Conservation (phyloP, 2,329 filamentous ascomycete species). For the Sporothrix humicola region DNA sequence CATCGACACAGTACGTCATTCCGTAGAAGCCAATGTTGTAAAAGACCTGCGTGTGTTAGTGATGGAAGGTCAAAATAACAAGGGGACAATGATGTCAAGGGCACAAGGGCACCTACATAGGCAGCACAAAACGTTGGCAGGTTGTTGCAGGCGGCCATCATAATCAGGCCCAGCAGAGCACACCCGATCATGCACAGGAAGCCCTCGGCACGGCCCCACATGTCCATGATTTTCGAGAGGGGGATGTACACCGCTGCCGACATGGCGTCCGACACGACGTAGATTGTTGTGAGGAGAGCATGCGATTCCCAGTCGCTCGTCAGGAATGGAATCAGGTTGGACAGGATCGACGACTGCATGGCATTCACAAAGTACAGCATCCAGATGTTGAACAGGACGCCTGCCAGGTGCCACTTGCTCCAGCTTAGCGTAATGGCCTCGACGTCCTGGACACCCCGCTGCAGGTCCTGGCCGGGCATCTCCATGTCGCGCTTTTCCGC, state of each 20-base stretch:
- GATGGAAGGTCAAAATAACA: too few species aligned
- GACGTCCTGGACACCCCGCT: conserved; percentile 24
- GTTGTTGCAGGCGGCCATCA: conserved; percentile 43
- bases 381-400: conserved; percentile 19
- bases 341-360: conserved; percentile 25
- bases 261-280: conserved; percentile 23
- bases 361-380: conserved; percentile 28
- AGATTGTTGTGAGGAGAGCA: conserved; percentile 10
- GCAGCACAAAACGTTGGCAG: conserved; percentile 56
- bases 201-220: conserved; percentile 69
- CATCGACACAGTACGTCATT: conserved; percentile 56
- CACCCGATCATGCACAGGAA: conserved; percentile 57
- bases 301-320: conserved; percentile 22
- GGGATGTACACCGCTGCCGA: conserved; percentile 51
- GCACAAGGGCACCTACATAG: too few species aligned
- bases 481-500: conserved; percentile 4
- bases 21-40: conserved; percentile 60
- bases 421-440: conserved; percentile 28
- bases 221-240: conserved; percentile 69
- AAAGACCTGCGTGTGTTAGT: conserved; percentile 49
- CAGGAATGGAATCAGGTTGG: conserved; percentile 16
- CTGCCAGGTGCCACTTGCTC: conserved; percentile 19
- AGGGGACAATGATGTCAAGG: too few species aligned
- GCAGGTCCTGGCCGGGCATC: conserved; percentile 19
- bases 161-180: conserved; percentile 50